phyloP scores from a whole-genome alignment of 805 yeast genomes.

The Ogataea pignaliae region DNA sequence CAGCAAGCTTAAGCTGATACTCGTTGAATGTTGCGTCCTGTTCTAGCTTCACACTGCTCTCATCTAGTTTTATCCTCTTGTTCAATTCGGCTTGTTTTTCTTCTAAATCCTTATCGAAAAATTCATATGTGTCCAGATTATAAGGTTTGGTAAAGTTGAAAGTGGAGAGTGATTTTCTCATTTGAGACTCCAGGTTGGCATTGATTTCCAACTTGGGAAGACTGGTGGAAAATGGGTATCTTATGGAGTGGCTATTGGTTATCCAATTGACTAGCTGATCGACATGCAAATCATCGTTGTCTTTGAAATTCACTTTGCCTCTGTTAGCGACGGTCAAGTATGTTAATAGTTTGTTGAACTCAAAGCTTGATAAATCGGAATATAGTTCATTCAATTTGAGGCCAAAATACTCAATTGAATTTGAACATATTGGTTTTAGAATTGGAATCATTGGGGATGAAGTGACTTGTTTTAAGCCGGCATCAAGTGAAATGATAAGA shows the following conservation, averaged over 20 bases:
- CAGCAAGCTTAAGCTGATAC: conserved; percentile 36
- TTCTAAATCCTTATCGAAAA: conserved; percentile 11
- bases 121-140: conserved; percentile 13
- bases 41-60: conserved; percentile 1
- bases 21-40: conserved; percentile 8
- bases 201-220: conserved; percentile 13
- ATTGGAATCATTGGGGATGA: conserved; percentile 34
- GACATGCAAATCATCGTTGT: conserved; percentile 13
- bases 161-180: conserved; percentile 16
- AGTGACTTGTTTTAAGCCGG: conserved; percentile 21
- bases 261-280: conserved; percentile 29
- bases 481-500: conserved; percentile 46
- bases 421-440: conserved; percentile 39
- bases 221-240: conserved; percentile 16
- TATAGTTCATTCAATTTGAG: conserved; percentile 12
- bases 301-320: conserved; percentile 4
- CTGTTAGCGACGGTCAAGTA: conserved; percentile 17
- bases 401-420: conserved; percentile 42
- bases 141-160: conserved; percentile 11
- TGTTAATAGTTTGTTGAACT: conserved; percentile 14
- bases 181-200: conserved; percentile 11
- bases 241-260: conserved; percentile 6
- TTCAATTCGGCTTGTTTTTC: conserved; percentile 20
- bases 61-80: conserved; percentile 6
- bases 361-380: conserved; percentile 5